These are phyloP conservation scores for Arthrobotrys musiformis DNA, from an alignment of 2,329 filamentous ascomycete species.

Conservation along the genomic window DNA sequence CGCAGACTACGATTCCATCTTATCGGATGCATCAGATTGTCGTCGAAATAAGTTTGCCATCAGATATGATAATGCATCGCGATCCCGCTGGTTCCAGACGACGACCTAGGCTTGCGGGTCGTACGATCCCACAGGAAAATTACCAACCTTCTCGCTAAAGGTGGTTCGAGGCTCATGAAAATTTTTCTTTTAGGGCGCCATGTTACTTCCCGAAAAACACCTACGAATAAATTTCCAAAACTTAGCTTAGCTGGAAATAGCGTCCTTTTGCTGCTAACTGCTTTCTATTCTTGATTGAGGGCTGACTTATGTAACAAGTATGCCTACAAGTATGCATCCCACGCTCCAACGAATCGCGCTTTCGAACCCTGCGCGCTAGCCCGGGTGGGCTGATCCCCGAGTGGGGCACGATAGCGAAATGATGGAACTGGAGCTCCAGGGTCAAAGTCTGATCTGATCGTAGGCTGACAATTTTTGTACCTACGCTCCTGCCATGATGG, in stretches of 20 bases:
- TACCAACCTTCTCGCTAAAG: conserved; percentile 29
- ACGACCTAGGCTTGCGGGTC: background rate
- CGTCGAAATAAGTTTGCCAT: conserved; percentile 42
- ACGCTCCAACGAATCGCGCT: conserved; percentile 26
- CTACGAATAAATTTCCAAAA: background rate
- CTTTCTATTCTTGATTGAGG: conserved; percentile 31
- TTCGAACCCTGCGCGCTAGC: conserved; percentile 20
- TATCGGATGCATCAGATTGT: conserved; percentile 52
- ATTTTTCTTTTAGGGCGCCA: conserved; percentile 14
- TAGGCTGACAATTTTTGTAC: conserved; percentile 33
- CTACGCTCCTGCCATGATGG: conserved; percentile 26
- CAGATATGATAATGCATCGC: conserved; percentile 47
- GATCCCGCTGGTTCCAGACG: background rate
- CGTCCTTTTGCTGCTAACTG: conserved; percentile 7
- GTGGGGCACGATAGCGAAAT: conserved; percentile 17
- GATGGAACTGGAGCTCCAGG: conserved; percentile 1
- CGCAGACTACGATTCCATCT: conserved; percentile 6
- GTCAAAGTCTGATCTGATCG: conserved; percentile 37
- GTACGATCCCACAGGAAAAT: background rate
- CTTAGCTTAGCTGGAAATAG: conserved; percentile 7
- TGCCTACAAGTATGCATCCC: conserved; percentile 34
- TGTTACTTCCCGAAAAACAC: conserved; percentile 7
- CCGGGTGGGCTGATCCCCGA: conserved; percentile 19
- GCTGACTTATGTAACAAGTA: conserved; percentile 35
- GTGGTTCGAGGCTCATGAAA: conserved; percentile 42